Conservation (phyloP, 306 rosid genomes). For the Glycyrrhiza uralensis region DNA sequence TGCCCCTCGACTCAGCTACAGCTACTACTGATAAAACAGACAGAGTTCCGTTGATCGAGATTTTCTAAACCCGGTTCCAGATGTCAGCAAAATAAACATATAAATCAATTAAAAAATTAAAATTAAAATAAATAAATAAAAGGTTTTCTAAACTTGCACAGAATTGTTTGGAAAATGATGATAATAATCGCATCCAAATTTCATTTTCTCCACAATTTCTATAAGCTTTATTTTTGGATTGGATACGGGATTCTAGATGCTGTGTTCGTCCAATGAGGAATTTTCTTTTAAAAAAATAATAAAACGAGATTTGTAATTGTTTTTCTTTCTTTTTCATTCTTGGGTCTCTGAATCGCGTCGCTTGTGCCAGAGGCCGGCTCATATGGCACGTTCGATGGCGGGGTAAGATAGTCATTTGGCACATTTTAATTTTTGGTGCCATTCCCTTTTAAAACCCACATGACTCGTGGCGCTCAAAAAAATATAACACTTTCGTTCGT, state of each 20-base stretch:
- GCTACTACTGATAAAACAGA: neutral
- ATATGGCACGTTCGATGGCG: neutral
- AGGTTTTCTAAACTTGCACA: neutral
- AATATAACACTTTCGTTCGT: too few relatives aligned
- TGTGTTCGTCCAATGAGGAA: slow-evolving; percentile 15
- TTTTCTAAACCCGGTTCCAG: neutral
- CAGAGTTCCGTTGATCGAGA: slow-evolving; percentile 7
- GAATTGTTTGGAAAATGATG: neutral
- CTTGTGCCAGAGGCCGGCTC: slow-evolving; percentile 8
- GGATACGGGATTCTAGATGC: neutral
- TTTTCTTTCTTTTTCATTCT: neutral
- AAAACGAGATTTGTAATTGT: neutral
- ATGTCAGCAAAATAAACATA: neutral
- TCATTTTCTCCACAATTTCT: neutral
- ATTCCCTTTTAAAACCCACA: neutral
- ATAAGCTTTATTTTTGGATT: neutral
- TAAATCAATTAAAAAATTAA: neutral
- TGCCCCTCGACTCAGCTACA: neutral
- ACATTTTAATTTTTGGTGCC: slow-evolving; percentile 5
- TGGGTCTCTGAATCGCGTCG: neutral
- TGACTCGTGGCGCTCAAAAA: neutral
- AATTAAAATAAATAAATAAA: neutral
- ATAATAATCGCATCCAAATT: neutral
- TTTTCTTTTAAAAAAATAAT: neutral
- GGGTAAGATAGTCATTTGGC: slow-evolving; percentile 13